Evolutionary conservation across 73 alveolate genomes (phyloP).

Genomic region (Paramecium pentaurelia): DNA sequence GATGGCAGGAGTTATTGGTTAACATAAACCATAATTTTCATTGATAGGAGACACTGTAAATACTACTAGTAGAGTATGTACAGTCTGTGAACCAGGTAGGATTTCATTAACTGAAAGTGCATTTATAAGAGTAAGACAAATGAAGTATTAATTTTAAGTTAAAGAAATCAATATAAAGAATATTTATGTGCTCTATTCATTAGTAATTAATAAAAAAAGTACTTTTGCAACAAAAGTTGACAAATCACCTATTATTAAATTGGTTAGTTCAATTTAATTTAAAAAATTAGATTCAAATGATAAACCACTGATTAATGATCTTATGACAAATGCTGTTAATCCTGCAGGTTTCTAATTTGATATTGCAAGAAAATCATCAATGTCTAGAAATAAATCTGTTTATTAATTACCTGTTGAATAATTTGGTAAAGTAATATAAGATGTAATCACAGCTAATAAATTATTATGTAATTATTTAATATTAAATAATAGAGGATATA

Average conservation of each 20-base stretch:
- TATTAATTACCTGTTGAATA: not conserved
- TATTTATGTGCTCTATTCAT: not conserved
- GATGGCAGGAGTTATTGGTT: slow-evolving; percentile 65
- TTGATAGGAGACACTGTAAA: slow-evolving; percentile 63
- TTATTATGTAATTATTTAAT: not conserved
- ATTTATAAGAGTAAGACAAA: not conserved
- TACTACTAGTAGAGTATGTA: slow-evolving; percentile 56
- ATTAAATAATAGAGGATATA: not conserved
- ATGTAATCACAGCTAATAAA: not conserved
- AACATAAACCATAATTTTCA: slow-evolving; percentile 62
- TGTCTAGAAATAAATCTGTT: not conserved
- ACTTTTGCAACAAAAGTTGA: slow-evolving; percentile 1
- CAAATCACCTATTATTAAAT: not conserved
- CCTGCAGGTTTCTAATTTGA: not conserved
- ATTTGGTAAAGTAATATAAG: not conserved
- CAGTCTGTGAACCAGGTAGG: slow-evolving; percentile 5
- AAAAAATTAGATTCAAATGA: not conserved
- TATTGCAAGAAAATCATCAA: not conserved
- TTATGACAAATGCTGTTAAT: not conserved
- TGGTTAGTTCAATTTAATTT: slow-evolving; percentile 3
- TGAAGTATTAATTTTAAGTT: slow-evolving; percentile 9
- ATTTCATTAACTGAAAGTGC: slow-evolving; percentile 51
- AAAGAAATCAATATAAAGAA: slow-evolving; percentile 39
- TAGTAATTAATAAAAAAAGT: slow-evolving; percentile 20
- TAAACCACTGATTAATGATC: not conserved